Conservation (phyloP, 768 basidiomycete genomes). For the Trametes cubensis region DNA sequence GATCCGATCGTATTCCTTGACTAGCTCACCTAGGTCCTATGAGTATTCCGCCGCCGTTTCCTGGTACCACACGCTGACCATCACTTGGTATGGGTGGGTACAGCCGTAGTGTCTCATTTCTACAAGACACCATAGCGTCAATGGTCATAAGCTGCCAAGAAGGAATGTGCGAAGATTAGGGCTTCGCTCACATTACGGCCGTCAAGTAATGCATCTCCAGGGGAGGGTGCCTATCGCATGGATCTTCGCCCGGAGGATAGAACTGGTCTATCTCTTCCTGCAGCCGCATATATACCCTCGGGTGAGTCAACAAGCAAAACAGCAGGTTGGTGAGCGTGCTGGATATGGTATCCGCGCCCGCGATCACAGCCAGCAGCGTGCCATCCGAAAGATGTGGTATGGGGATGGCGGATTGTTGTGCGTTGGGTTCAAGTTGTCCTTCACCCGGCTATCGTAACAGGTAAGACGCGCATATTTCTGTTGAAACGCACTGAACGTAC, state of each 20-base stretch:
- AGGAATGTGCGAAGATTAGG: too few relatives aligned
- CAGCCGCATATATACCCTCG: slow-evolving; percentile 37
- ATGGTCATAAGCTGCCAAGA: background rate
- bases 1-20: too few relatives aligned
- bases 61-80: slow-evolving; percentile 40
- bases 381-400: slow-evolving; percentile 42
- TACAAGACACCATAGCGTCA: slow-evolving; percentile 27
- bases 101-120: slow-evolving; percentile 50
- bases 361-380: slow-evolving; percentile 45
- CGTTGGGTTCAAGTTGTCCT: too few relatives aligned
- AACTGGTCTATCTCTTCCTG: slow-evolving; percentile 44
- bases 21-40: slow-evolving; percentile 38
- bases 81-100: slow-evolving; percentile 46
- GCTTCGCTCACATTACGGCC: slow-evolving; percentile 27
- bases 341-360: slow-evolving; percentile 50
- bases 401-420: slow-evolving; percentile 40
- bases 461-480: too few relatives aligned
- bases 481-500: too few relatives aligned
- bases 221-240: slow-evolving; percentile 13
- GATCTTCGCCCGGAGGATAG: slow-evolving; percentile 40
- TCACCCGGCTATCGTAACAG: too few relatives aligned
- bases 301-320: slow-evolving; percentile 39
- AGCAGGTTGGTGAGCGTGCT: slow-evolving; percentile 41
- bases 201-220: slow-evolving; percentile 29
- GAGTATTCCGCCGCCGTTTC: slow-evolving; percentile 35